Evolutionary conservation across 2,329 filamentous ascomycete genomes (phyloP).

Genomic region (Curvularia spicifera): DNA sequence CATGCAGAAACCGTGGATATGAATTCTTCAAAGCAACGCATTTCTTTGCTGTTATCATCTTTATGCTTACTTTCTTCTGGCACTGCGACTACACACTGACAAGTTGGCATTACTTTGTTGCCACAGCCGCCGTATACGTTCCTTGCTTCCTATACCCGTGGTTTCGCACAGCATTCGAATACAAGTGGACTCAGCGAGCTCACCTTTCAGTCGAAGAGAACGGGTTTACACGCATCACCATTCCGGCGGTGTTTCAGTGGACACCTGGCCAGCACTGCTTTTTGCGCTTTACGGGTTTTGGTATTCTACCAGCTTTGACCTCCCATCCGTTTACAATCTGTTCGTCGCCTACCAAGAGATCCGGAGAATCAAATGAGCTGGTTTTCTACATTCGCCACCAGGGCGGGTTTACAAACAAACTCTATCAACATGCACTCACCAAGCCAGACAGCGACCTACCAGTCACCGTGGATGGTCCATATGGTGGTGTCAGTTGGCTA

Average conservation of each 20-base stretch:
- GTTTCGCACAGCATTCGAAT: constrained; percentile 57
- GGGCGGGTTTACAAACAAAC: constrained; percentile 57
- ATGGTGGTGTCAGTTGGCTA: constrained; percentile 58
- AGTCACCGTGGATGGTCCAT: constrained; percentile 65
- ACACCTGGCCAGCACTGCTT: constrained; percentile 62
- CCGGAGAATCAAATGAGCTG: constrained; percentile 44
- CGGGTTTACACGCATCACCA: constrained; percentile 27
- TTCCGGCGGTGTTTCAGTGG: constrained; percentile 53
- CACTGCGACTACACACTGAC: constrained; percentile 60
- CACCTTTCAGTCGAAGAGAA: constrained; percentile 41
- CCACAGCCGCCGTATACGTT: constrained; percentile 60
- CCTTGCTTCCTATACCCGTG: constrained; percentile 56
- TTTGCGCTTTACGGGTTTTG: constrained; percentile 58
- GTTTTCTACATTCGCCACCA: constrained; percentile 62
- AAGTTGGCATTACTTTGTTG: constrained; percentile 66
- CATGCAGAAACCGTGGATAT: constrained; percentile 59
- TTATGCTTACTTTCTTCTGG: constrained; percentile 66
- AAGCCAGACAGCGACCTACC: constrained; percentile 42
- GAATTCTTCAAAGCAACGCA: constrained; percentile 68
- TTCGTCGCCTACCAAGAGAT: constrained; percentile 50
- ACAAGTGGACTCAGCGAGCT: constrained; percentile 57
- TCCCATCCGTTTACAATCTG: constrained; percentile 64
- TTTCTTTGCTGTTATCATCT: constrained; percentile 59
- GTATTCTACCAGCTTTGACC: constrained; percentile 52
- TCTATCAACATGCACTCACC: constrained; percentile 33